Conservation (phyloP, 495 filamentous ascomycete species). For the Patellaria atrata region DNA sequence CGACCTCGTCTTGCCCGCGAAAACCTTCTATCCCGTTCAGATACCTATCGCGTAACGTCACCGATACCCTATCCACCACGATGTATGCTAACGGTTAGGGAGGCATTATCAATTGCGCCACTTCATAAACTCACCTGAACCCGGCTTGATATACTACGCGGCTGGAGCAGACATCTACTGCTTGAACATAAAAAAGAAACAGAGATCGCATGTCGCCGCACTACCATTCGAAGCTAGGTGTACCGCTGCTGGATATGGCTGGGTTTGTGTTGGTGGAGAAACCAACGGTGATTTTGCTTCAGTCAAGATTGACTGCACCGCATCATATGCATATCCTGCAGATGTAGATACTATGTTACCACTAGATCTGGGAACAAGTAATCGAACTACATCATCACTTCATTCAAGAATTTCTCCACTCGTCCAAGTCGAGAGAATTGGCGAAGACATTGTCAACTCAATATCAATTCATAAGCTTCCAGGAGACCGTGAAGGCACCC, state of each 20-base stretch:
- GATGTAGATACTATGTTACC: conserved; percentile 51
- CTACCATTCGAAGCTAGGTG: conserved; percentile 75
- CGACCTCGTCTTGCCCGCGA: conserved; percentile 44
- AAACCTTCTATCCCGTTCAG: conserved; percentile 58
- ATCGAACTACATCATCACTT: conserved; percentile 17
- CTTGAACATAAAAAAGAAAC: conserved; percentile 48
- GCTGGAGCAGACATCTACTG: conserved; percentile 56
- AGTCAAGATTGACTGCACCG: conserved; percentile 45
- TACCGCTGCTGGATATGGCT: conserved; percentile 68
- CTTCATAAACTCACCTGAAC: conserved; percentile 65
- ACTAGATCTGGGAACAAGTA: conserved; percentile 35
- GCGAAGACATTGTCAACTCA: conserved; percentile 48
- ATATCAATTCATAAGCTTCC: conserved; percentile 45
- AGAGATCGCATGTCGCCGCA: conserved; percentile 58
- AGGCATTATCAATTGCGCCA: conserved; percentile 91
- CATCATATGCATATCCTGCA: conserved; percentile 26
- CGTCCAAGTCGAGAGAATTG: conserved; percentile 27
- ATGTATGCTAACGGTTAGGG: conserved; percentile 12
- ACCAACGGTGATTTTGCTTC: conserved; percentile 73
- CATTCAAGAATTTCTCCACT: no score
- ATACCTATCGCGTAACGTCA: conserved; percentile 62
- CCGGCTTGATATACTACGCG: conserved; percentile 70
- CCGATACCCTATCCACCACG: no score
- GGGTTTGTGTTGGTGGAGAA: conserved; percentile 75
- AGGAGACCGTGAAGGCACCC: conserved; percentile 28